Conservation (phyloP, 1,284 basidiomycete species). For the Cryptococcus depauperatus region DNA sequence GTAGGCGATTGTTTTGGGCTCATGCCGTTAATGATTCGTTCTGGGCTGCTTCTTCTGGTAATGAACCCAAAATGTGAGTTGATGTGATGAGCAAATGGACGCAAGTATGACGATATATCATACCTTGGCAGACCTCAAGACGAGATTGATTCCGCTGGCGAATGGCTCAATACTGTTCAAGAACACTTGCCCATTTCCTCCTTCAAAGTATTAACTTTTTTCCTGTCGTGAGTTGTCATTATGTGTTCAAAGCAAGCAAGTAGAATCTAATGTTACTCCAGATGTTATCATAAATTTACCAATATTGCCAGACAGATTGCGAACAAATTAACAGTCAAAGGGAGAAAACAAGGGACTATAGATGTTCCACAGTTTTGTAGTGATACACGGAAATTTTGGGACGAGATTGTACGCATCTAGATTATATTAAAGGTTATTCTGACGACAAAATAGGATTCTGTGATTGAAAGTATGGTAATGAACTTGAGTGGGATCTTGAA, state of each 20-base stretch:
- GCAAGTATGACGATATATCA: too few relatives aligned
- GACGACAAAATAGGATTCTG: too few relatives aligned
- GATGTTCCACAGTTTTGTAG: slow-evolving; percentile 20
- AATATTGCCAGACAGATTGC: slow-evolving; percentile 18
- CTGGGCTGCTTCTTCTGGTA: slow-evolving; percentile 22
- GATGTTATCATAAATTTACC: slow-evolving; percentile 17
- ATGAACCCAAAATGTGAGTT: slow-evolving; percentile 26
- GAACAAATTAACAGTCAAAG: slow-evolving; percentile 14
- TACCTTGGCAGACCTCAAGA: slow-evolving; percentile 18
- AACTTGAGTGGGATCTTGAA: neutral
- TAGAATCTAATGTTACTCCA: slow-evolving; percentile 1
- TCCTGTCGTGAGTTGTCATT: slow-evolving; percentile 15
- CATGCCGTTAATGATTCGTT: slow-evolving; percentile 27
- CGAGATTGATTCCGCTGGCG: slow-evolving; percentile 18
- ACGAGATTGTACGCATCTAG: slow-evolving; percentile 23
- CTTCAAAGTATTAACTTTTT: slow-evolving; percentile 21
- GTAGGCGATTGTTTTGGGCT: slow-evolving; percentile 29
- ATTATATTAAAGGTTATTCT: too few relatives aligned
- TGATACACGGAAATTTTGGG: slow-evolving; percentile 16
- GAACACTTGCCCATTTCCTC: slow-evolving; percentile 12
- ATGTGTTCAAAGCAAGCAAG: neutral
- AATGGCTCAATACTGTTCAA: slow-evolving; percentile 19
- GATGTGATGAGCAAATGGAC: too few relatives aligned
- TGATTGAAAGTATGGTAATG: too few relatives aligned
- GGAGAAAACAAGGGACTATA: slow-evolving; percentile 18